Evolutionary conservation across 495 filamentous ascomycete species (phyloP).

Genomic region (Daldinia concentrica): DNA sequence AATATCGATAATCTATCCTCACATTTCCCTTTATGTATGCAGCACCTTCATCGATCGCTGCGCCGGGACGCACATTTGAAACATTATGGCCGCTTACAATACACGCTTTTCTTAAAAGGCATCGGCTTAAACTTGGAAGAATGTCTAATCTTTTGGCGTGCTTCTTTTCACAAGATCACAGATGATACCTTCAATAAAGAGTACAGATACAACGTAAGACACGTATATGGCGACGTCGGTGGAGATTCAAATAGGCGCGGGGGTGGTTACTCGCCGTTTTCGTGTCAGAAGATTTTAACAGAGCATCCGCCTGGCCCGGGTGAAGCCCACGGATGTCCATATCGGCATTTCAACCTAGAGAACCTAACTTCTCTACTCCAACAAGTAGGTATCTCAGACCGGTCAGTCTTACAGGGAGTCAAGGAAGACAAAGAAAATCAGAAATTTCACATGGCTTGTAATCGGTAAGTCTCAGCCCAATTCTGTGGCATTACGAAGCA

Average conservation of each 20-base stretch:
- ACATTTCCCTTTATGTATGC: constrained; percentile 96
- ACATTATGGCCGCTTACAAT: constrained; percentile 93
- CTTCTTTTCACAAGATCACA: constrained; percentile 79
- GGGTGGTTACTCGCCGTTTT: constrained; percentile 86
- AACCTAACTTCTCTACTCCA: constrained; percentile 82
- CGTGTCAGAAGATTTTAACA: constrained; percentile 91
- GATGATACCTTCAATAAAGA: constrained; percentile 95
- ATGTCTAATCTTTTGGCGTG: constrained; percentile 93
- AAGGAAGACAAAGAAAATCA: constrained; percentile 88
- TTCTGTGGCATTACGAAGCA: not conserved
- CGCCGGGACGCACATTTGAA: constrained; percentile 89
- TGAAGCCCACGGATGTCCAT: constrained; percentile 93
- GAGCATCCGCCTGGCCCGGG: constrained; percentile 85
- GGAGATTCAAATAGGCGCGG: constrained; percentile 88
- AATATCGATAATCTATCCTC: constrained; percentile 83
- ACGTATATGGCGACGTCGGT: constrained; percentile 93
- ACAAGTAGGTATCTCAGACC: constrained; percentile 77
- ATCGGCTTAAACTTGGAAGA: constrained; percentile 92
- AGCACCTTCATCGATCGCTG: constrained; percentile 82
- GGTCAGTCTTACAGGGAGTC: constrained; percentile 78
- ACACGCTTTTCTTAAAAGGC: constrained; percentile 96
- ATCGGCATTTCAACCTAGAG: constrained; percentile 87
- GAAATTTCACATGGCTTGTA: constrained; percentile 96
- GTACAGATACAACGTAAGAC: constrained; percentile 95
- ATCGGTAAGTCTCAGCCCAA: constrained; percentile 61